Evolutionary conservation across 176 grass and related monocot genomes (phyloP).

Genomic region (Coix lacrymajobi): DNA sequence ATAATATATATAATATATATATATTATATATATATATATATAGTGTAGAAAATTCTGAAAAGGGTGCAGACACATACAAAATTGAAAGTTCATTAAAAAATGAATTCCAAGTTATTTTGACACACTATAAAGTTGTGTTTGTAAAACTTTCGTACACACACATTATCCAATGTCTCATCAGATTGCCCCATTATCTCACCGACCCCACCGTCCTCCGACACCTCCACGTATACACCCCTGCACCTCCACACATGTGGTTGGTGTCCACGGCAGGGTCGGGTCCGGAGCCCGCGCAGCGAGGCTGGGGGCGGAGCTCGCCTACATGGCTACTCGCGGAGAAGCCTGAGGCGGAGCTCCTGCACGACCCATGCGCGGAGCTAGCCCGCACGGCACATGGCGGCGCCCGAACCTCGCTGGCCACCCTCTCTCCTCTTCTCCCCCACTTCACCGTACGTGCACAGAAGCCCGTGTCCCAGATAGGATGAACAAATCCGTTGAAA

Average conservation of each 20-base stretch:
- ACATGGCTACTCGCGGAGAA: not conserved
- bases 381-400: not conserved
- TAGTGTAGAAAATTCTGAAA: not conserved
- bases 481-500: not conserved
- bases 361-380: no score
- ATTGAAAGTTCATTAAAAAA: not conserved
- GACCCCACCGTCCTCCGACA: not conserved
- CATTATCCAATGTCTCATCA: not conserved
- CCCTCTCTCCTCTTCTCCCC: not conserved
- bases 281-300: not conserved
- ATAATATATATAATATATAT: not conserved
- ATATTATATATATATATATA: not conserved
- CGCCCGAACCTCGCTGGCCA: not conserved
- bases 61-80: not conserved
- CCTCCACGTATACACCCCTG: not conserved
- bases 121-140: not conserved
- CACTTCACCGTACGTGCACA: not conserved
- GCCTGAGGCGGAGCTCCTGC: not conserved
- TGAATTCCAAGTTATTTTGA: not conserved
- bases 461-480: not conserved
- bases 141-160: not conserved
- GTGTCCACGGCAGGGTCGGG: not conserved
- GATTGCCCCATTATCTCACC: not conserved
- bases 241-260: not conserved
- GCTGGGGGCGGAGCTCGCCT: not conserved